Evolutionary conservation across 371 early-diverging fungal genomes (phyloP).

Genomic region (Zancudomyces culisetae): DNA sequence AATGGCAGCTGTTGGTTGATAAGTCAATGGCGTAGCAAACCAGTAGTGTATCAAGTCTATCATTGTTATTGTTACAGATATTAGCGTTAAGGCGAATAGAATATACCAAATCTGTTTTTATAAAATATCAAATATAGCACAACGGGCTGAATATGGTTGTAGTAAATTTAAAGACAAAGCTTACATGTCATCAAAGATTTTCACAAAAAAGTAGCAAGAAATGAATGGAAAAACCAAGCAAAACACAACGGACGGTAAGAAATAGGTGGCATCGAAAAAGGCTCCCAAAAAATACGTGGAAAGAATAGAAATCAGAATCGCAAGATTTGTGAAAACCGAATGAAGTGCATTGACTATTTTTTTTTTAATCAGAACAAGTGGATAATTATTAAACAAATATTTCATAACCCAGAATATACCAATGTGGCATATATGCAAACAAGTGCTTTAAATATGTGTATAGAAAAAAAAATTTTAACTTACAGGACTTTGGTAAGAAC

Average conservation of each 20-base stretch:
- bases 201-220: constrained; percentile 5
- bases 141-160: constrained; percentile 9
- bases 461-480: too few relatives aligned
- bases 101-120: constrained; percentile 9
- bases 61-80: too few relatives aligned
- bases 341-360: too few relatives aligned
- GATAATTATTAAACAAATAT: too few relatives aligned
- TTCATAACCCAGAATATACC: too few relatives aligned
- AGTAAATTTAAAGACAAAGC: constrained; percentile 8
- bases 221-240: not conserved
- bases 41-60: constrained; percentile 17
- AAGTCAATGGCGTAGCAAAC: constrained; percentile 23
- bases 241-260: not conserved
- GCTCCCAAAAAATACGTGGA: constrained; percentile 16
- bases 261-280: not conserved
- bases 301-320: constrained; percentile 15
- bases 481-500: too few relatives aligned
- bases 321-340: not conserved
- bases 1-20: constrained; percentile 18
- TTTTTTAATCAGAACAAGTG: too few relatives aligned
- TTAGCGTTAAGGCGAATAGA: constrained; percentile 7
- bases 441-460: too few relatives aligned
- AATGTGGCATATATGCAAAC: too few relatives aligned
- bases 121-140: constrained; percentile 9
- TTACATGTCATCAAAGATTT: constrained; percentile 12